A percentile compares a stretch with the other conserved stretches of the same genome.
phyloP scores from a whole-genome alignment of 768 basidiomycete genomes.

The Hypholoma fasciculare region DNA sequence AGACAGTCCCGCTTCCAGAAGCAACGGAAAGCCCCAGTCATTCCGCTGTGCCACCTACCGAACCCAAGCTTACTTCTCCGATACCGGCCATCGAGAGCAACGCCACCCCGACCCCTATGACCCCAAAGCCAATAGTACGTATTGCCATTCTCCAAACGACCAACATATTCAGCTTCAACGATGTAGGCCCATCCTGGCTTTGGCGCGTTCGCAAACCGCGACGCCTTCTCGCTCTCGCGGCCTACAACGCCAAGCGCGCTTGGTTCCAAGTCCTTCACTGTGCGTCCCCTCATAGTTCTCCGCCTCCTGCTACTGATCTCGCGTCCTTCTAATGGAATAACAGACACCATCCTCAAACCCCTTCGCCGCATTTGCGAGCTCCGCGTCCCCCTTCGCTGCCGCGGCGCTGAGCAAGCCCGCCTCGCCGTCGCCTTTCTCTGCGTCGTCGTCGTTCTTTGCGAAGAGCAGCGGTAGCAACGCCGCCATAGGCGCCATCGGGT shows the following conservation, averaged over 20 bases:
- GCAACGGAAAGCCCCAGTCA: too few species aligned
- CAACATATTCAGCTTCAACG: not conserved
- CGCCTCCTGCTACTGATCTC: not conserved
- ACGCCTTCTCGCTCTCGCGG: not conserved
- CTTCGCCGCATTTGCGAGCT: slow-evolving; percentile 34
- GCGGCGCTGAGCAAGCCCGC: not conserved
- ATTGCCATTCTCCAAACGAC: not conserved
- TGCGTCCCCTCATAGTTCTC: not conserved
- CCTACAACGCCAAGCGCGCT: not conserved
- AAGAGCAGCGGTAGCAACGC: not conserved
- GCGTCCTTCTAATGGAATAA: too few species aligned
- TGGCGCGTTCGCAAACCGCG: not conserved
- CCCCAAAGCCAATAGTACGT: slow-evolving; percentile 17
- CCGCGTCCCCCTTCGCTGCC: slow-evolving; percentile 29
- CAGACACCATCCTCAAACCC: slow-evolving; percentile 20
- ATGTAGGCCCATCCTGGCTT: not conserved
- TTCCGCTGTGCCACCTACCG: too few species aligned
- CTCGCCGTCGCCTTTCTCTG: not conserved
- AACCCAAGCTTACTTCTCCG: too few species aligned
- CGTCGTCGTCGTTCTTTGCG: slow-evolving; percentile 1
- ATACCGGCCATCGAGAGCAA: not conserved
- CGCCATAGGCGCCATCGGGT: too few species aligned
- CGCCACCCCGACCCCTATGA: slow-evolving; percentile 3
- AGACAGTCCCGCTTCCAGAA: too few species aligned
- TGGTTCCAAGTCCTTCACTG: not conserved